phyloP scores from a whole-genome alignment of 257 asterid species.

The Scutellaria galericulata region DNA sequence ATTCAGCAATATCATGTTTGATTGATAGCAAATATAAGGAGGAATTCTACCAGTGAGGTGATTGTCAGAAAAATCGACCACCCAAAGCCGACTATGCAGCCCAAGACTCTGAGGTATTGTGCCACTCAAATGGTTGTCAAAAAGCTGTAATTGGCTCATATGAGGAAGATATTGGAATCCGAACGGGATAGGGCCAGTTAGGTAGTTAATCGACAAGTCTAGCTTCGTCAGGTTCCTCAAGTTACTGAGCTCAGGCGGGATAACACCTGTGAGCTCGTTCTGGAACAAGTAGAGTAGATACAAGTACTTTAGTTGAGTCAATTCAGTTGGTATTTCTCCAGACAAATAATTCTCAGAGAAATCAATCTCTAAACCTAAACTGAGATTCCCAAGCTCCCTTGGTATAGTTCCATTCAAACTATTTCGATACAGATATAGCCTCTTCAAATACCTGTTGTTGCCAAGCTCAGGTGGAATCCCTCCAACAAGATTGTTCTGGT shows the following conservation, averaged over 20 bases:
- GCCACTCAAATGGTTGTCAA: conserved; percentile 69
- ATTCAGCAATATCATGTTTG: conserved; percentile 72
- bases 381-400: conserved; percentile 78
- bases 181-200: conserved; percentile 83
- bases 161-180: conserved; percentile 71
- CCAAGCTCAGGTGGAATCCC: conserved; percentile 79
- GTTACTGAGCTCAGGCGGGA: conserved; percentile 70
- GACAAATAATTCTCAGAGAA: conserved; percentile 78
- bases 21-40: conserved; percentile 59
- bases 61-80: conserved; percentile 77
- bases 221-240: conserved; percentile 68
- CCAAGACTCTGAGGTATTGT: conserved; percentile 81
- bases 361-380: conserved; percentile 62
- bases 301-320: conserved; percentile 56
- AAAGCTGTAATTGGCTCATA: conserved; percentile 74
- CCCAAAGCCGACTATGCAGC: conserved; percentile 72
- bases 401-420: conserved; percentile 83
- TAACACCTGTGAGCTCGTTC: conserved; percentile 74
- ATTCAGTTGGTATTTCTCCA: conserved; percentile 76
- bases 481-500: conserved; percentile 75
- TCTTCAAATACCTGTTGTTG: conserved; percentile 46
- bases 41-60: conserved; percentile 75
- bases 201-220: conserved; percentile 75
- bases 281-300: conserved; percentile 66
- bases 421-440: conserved; percentile 72